Evolutionary conservation across 2,329 filamentous ascomycete species (phyloP), one percentile per base, ranked within the genome.

Genomic region (Byssochlamys sp.): DNA sequence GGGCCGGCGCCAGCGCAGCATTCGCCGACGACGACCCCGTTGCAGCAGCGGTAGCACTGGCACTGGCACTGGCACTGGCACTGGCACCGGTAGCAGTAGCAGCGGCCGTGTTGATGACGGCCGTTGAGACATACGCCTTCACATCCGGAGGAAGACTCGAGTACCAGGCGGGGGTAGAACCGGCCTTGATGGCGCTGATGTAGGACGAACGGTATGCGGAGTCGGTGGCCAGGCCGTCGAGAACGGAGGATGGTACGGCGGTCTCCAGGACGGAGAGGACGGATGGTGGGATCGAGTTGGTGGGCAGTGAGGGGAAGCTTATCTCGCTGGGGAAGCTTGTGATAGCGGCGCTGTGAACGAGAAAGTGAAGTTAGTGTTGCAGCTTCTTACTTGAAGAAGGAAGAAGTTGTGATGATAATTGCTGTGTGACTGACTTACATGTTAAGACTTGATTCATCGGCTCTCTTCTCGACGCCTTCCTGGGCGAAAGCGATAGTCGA

Each of bases 1-100:
- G 51, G 27, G 59, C 61, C n/a, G 66, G 58, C 50, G 64, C 60
- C 55, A 55, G 59, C 14, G 56, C 56, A 54, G 45, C 52, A 6
- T 62, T 62, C 14, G 49, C 4, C 28, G 61, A 55, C 52, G 60
- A 27, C 6, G 56, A 54, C 19, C 31, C 53, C 2, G 54, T 56
- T 49, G 58, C 48, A 28, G 53, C 24, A 25, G 53, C 53, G 9
- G 29, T 9, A 55, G 53, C 11, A 28, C 2, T 53, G 4, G 39
- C 49, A 26, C n/a, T 55, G 26, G 53, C 11, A 28, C 2, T 53
- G 4, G 39, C 49, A 26, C n/a, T 55, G 26, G 50, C 11, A 19
- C 48, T 50, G n/a, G 52, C 45, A 29, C 27, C 35, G 12, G 24
- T 25, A 28, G 53, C 35, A 25, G 33, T 19, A 25, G 33, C 39